phyloP scores from a whole-genome alignment of 2,329 filamentous ascomycete genomes.

The Penicillium vulpinum region DNA sequence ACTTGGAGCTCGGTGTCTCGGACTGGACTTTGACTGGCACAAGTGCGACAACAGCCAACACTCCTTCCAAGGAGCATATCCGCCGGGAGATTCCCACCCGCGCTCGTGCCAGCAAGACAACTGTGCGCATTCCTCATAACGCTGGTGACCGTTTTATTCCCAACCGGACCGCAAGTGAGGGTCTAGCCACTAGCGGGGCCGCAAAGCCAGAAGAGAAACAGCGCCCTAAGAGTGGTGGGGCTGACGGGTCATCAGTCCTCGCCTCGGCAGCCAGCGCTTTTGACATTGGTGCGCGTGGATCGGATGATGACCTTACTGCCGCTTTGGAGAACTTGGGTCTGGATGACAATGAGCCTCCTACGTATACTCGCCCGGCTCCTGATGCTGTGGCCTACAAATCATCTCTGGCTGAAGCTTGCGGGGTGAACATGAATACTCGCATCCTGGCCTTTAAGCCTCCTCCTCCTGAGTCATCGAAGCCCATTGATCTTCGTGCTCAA shows the following conservation, averaged over 20 bases:
- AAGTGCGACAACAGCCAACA: conserved; percentile 58
- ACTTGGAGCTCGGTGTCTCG: conserved; percentile 86
- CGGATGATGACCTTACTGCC: conserved; percentile 72
- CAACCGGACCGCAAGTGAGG: conserved; percentile 86
- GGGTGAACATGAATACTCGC: conserved; percentile 87
- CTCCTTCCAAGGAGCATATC: conserved; percentile 61
- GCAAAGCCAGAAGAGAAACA: conserved; percentile 81
- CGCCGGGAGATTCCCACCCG: conserved; percentile 56
- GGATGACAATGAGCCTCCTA: conserved; percentile 67
- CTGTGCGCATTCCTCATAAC: conserved; percentile 66
- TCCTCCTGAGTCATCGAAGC: conserved; percentile 96
- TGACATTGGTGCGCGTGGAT: conserved; percentile 60
- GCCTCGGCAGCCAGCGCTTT: conserved; percentile 70
- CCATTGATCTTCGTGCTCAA: conserved; percentile 93
- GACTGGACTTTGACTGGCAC: conserved; percentile 91
- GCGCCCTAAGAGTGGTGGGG: conserved; percentile 68
- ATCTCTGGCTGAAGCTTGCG: conserved; percentile 84
- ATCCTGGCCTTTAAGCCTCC: conserved; percentile 99
- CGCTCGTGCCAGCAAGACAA: conserved; percentile 65
- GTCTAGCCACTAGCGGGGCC: conserved; percentile 75
- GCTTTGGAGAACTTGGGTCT: conserved; percentile 79
- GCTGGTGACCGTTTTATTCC: conserved; percentile 92
- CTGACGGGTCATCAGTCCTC: conserved; percentile 73
- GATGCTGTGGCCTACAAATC: conserved; percentile 90
- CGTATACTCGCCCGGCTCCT: conserved; percentile 75